Conservation (phyloP, 495 filamentous ascomycete species). For the Penicillium steckii region DNA sequence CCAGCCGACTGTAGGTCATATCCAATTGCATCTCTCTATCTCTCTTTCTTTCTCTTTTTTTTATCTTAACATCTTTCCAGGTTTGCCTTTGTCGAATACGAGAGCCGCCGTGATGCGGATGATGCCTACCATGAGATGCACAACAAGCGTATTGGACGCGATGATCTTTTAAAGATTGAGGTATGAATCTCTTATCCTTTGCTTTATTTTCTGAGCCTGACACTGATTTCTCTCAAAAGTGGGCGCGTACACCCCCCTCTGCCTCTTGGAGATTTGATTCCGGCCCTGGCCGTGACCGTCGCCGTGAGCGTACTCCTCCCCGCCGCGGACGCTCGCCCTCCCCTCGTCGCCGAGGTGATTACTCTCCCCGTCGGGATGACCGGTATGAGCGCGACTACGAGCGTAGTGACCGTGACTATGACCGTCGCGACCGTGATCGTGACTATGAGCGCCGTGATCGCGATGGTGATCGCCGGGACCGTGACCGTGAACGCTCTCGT, state of each 20-base stretch:
- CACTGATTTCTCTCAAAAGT: slow-evolving; percentile 52
- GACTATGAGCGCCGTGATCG: slow-evolving; percentile 58
- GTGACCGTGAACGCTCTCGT: slow-evolving; percentile 59
- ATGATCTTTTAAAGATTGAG: slow-evolving; percentile 97
- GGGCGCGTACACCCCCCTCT: slow-evolving; percentile 96
- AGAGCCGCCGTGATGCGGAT: slow-evolving; percentile 97
- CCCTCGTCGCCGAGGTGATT: slow-evolving; percentile 76
- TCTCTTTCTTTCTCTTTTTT: slow-evolving; percentile 1
- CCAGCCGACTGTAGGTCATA: slow-evolving; percentile 83
- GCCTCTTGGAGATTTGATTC: slow-evolving; percentile 98
- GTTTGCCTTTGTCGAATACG: slow-evolving; percentile 99
- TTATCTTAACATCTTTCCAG: slow-evolving; percentile 44
- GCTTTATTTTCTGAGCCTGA: not conserved
- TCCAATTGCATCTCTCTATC: not conserved
- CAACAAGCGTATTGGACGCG: slow-evolving; percentile 95
- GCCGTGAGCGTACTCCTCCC: slow-evolving; percentile 76
- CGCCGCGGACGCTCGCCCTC: slow-evolving; percentile 73
- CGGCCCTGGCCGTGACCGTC: slow-evolving; percentile 72
- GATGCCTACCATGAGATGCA: slow-evolving; percentile 99
- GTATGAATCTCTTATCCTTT: slow-evolving; percentile 46
- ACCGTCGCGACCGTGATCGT: slow-evolving; percentile 77
- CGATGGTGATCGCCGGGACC: slow-evolving; percentile 65
- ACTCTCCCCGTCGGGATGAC: slow-evolving; percentile 89
- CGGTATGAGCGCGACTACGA: slow-evolving; percentile 75
- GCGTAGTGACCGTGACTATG: slow-evolving; percentile 68